Conservation (phyloP, 1,284 basidiomycete genomes). For the Trichosporon ovoides region DNA sequence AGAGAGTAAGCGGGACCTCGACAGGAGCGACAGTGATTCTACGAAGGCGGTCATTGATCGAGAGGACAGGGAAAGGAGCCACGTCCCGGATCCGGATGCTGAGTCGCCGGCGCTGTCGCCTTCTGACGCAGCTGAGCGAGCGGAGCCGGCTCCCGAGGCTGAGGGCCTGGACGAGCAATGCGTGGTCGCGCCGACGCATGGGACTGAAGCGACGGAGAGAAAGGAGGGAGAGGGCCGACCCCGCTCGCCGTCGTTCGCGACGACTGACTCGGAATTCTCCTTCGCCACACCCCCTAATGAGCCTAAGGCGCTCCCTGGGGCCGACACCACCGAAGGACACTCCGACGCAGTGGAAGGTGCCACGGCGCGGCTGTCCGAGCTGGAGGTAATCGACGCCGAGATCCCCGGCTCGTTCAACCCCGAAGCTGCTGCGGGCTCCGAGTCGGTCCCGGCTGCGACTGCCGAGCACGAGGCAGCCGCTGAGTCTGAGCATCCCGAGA, state of each 20-base stretch:
- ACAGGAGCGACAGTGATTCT: too few species aligned
- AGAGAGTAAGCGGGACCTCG: not conserved
- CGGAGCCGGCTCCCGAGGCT: too few species aligned
- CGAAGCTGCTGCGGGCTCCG: not conserved
- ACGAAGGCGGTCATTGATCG: not conserved
- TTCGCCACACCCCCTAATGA: slow-evolving; percentile 13
- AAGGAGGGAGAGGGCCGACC: not conserved
- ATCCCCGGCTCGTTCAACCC: not conserved
- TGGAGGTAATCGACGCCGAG: too few species aligned
- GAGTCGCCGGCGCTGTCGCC: too few species aligned
- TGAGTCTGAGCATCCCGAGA: too few species aligned
- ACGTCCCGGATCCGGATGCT: slow-evolving; percentile 11
- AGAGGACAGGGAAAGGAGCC: slow-evolving; percentile 9
- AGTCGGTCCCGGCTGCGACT: not conserved
- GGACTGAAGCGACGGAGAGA: too few species aligned
- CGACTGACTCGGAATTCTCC: slow-evolving; percentile 3
- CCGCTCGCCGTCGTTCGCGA: slow-evolving; percentile 7
- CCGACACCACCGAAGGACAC: too few species aligned
- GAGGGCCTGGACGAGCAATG: too few species aligned
- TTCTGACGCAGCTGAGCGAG: slow-evolving; percentile 11
- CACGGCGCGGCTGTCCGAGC: too few species aligned
- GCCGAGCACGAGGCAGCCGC: too few species aligned
- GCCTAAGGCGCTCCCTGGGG: not conserved
- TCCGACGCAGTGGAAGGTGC: too few species aligned
- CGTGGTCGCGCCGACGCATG: too few species aligned